Evolutionary conservation across 2,329 filamentous ascomycete species (phyloP), one percentile per base, ranked within the genome.

Genomic region (Hypoxylon sp.): DNA sequence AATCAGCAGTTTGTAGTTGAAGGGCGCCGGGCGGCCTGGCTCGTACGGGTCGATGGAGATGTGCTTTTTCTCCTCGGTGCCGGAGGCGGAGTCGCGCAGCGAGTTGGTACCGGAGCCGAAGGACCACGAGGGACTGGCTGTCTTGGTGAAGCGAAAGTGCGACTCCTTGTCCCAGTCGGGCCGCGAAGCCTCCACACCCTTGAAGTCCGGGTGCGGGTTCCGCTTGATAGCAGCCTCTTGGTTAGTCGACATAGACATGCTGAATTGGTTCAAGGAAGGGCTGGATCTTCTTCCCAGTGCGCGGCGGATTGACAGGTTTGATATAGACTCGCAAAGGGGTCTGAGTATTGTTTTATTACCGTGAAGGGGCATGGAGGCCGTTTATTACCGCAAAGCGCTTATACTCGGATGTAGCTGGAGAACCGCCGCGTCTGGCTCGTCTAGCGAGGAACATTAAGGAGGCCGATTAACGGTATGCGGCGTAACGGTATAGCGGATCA

Each of bases 1-100:
- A 78, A 97, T 97, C 65, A 97, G 83, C 12, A 97, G 86, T 80
- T 97, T 97, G 86, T 98, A 97, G 84, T 97, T 97, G 80, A 86
- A 88, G 1, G 82, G 80, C 0, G 87, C 80, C 0, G 88, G 84
- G 0, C 94, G 86, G 30, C 89, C 91, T 26, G 88, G 81, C 59
- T 85, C 90, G 76, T 94, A 89, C 0, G 94, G 94, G 78, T 97
- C 90, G 72, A 97, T 97, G 74, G 89, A 82, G 69, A 95, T 79
- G 80, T 97, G 92, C 1, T 73, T 77, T 63, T 87, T 86, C 3
- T 33, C 56, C 1, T 6, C 53, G 69, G 42, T 71, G 52, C 22
- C 53, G 40, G 70, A 63, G 56, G 45, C 62, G 33, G 70, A 63
- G 56, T 46, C 62, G 33, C 73, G 64, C 26, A 79, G 77, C 22